These are phyloP conservation scores for Epichloe bromicola DNA, from an alignment of 2,329 filamentous ascomycete genomes.

Conservation along the genomic window DNA sequence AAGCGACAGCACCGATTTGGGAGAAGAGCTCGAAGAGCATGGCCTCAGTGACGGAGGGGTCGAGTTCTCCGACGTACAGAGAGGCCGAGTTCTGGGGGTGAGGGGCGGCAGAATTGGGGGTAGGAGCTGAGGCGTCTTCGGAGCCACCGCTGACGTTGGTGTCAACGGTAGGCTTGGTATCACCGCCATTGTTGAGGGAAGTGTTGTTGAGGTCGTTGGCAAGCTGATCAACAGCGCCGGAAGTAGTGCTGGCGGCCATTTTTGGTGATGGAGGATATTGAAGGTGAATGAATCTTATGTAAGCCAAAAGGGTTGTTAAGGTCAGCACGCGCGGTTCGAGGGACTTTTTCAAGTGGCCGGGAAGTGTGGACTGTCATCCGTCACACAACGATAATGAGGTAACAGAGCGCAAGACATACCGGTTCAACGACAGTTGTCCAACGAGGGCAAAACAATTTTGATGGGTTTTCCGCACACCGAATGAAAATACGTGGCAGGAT, in stretches of 20 bases:
- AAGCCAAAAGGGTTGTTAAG: background rate
- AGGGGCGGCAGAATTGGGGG: slow-evolving; percentile 59
- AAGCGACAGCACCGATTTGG: slow-evolving; percentile 95
- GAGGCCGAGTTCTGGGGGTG: slow-evolving; percentile 91
- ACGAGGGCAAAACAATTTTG: background rate
- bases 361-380: slow-evolving; percentile 1
- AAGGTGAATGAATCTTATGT: slow-evolving; percentile 4
- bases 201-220: slow-evolving; percentile 63
- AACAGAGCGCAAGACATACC: slow-evolving; percentile 1
- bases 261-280: slow-evolving; percentile 17
- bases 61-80: slow-evolving; percentile 97
- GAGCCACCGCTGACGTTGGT: slow-evolving; percentile 50
- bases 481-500: slow-evolving; percentile 3
- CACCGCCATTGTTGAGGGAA: slow-evolving; percentile 54
- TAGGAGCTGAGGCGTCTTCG: slow-evolving; percentile 50
- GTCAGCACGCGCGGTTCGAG: slow-evolving; percentile 1
- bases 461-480: background rate
- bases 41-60: slow-evolving; percentile 93
- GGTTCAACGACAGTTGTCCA: slow-evolving; percentile 1
- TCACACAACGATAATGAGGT: slow-evolving; percentile 1
- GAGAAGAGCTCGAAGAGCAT: slow-evolving; percentile 99
- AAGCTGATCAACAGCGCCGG: slow-evolving; percentile 64
- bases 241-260: slow-evolving; percentile 48
- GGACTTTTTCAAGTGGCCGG: background rate
- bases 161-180: slow-evolving; percentile 58